Conservation (phyloP, 768 basidiomycete genomes). For the Suillus subluteus region DNA sequence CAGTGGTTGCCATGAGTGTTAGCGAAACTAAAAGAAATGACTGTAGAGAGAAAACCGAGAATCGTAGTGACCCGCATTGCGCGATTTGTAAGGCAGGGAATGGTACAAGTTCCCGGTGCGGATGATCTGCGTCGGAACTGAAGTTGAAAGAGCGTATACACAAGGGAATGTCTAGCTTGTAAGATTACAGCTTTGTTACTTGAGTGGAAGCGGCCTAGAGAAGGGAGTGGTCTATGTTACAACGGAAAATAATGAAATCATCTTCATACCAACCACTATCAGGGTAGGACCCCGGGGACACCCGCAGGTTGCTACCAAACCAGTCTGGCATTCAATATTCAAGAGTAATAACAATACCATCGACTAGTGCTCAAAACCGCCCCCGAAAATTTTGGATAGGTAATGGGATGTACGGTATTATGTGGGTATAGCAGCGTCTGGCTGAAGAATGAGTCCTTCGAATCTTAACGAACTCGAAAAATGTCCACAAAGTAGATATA, state of each 20-base stretch:
- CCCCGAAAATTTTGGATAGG: not conserved
- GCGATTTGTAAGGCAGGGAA: not conserved
- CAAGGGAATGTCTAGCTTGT: constrained; percentile 24
- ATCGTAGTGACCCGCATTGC: constrained; percentile 28
- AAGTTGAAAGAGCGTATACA: constrained; percentile 24
- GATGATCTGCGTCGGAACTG: not conserved
- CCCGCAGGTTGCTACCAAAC: constrained; percentile 14
- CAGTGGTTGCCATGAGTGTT: constrained; percentile 29
- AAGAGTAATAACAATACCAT: constrained; percentile 7
- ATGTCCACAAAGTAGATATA: constrained; percentile 25
- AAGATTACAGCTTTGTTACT: constrained; percentile 18
- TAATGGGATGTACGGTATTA: constrained; percentile 13
- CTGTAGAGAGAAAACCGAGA: constrained; percentile 39
- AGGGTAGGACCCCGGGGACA: constrained; percentile 7
- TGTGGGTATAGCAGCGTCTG: constrained; percentile 30
- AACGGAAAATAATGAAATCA: not conserved
- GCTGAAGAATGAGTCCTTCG: constrained; percentile 23
- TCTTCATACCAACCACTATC: constrained; percentile 6
- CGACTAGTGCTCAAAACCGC: not conserved
- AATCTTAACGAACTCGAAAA: constrained; percentile 13
- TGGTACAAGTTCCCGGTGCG: not conserved
- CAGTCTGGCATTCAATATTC: constrained; percentile 12
- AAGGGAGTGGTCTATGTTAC: constrained; percentile 7
- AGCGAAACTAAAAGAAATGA: constrained; percentile 39
- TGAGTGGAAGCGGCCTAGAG: not conserved